Base-by-base conservation (phyloP, 495 filamentous ascomycete genomes). In the Chaetomium tenue region DNA sequence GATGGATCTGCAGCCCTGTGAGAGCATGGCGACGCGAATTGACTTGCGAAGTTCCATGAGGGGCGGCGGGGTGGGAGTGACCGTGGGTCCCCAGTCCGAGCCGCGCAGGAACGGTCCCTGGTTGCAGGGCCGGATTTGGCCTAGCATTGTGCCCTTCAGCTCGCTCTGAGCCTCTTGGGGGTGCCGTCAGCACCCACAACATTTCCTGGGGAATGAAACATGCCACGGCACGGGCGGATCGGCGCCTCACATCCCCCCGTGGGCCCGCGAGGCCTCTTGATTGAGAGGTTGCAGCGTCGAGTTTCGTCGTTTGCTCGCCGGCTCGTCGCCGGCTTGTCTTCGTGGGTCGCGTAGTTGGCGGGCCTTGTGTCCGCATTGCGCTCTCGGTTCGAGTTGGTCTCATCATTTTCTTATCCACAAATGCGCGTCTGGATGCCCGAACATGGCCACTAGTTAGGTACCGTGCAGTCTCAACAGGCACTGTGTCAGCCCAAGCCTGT, bases 81-180 rank as follows among this genome's bases (percentile, higher is more conserved):
- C 53, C 18, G 30, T 25, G 48, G 22, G 48, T 51, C 33, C 30
- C 33, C 48, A 61, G 59, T 53, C 47, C 48, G 59, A 61, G 33
- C 47, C 30, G 30, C 20, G 58, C n/a, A 60, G 37, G 55, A 58
- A 58, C 33, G 30, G 50, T 51, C 33, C 48, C 59, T 44, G 33
- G 39, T 20, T 33, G 37, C 30, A 33, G 44, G 33, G 22, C 48
- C 50, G 23, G 39, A 62, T 62, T 44, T 13, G 60, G 60, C 50
- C 50, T 62, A 62, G 60, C 50, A 22, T 20, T 33, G 33, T 16
- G 48, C 23, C 23, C 48, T 62, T 62, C 60, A 62, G 60, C 60
- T 63, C 53, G 23, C 20, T 48, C 33, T 55, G 58, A 30, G 58
- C 47, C 46, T 60, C 58, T 23, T 44, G 58, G 46, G 33, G 16